Conservation (phyloP, 805 yeast genomes). For the Monosporozyma aquatica region DNA sequence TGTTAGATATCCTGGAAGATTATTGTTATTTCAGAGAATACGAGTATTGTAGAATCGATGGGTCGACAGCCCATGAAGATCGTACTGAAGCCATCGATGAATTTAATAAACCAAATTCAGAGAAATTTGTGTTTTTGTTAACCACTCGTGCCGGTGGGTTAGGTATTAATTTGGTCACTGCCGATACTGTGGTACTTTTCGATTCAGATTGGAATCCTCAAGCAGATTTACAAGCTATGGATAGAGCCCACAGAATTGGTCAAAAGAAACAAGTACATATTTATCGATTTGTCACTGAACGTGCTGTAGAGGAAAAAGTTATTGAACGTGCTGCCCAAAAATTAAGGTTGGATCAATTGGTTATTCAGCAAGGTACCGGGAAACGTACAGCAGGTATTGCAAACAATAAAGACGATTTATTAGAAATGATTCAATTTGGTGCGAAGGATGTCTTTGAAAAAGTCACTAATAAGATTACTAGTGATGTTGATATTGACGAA, state of each 20-base stretch:
- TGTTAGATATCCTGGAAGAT: conserved; percentile 84
- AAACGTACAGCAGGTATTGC: conserved; percentile 31
- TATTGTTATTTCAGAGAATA: conserved; percentile 78
- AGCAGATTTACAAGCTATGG: conserved; percentile 97
- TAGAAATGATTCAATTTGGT: conserved; percentile 95
- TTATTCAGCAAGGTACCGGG: conserved; percentile 78
- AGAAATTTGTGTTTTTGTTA: conserved; percentile 71
- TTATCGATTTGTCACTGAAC: conserved; percentile 84
- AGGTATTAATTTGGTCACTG: conserved; percentile 86
- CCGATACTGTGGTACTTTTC: conserved; percentile 79
- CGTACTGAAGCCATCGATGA: conserved; percentile 89
- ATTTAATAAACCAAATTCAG: conserved; percentile 70
- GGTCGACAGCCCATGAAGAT: conserved; percentile 86
- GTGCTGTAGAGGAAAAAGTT: conserved; percentile 92
- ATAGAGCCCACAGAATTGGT: conserved; percentile 94
- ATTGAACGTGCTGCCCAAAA: conserved; percentile 93
- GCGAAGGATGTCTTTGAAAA: conserved; percentile 79
- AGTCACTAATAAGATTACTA: conserved; percentile 24
- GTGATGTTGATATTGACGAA: conserved; percentile 66
- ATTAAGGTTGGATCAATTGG: conserved; percentile 82
- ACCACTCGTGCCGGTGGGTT: conserved; percentile 97
- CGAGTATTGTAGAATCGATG: conserved; percentile 87
- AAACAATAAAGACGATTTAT: conserved; percentile 50
- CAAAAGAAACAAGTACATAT: conserved; percentile 93
- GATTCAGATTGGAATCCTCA: conserved; percentile 99